These are phyloP conservation scores for Podospora appendiculata DNA, from an alignment of 495 filamentous ascomycete species.

Conservation along the genomic window DNA sequence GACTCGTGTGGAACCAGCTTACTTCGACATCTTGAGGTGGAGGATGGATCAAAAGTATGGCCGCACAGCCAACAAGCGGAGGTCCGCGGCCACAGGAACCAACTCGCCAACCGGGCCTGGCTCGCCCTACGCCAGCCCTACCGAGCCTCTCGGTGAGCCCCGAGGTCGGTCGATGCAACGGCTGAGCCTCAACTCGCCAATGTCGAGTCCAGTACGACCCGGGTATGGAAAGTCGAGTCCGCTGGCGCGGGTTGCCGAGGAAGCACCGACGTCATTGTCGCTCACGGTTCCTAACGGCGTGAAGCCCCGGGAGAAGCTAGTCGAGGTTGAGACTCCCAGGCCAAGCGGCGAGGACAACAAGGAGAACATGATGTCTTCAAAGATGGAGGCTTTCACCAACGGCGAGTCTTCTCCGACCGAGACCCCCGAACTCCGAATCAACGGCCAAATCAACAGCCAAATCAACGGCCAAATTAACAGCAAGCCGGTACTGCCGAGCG, in stretches of 20 bases:
- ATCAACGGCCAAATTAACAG: neutral
- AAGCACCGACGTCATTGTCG: conserved; percentile 19
- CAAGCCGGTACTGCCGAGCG: neutral
- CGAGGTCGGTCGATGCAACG: conserved; percentile 49
- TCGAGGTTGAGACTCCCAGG: conserved; percentile 45
- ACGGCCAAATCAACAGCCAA: conserved; percentile 8
- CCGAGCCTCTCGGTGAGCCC: conserved; percentile 35
- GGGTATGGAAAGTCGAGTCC: conserved; percentile 45
- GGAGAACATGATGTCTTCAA: conserved; percentile 14
- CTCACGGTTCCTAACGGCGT: conserved; percentile 10
- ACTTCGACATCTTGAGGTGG: conserved; percentile 92
- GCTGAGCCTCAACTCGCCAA: conserved; percentile 42
- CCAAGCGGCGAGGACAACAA: conserved; percentile 39
- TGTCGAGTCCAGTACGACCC: conserved; percentile 44
- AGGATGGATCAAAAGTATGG: conserved; percentile 92
- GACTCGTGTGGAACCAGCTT: conserved; percentile 81
- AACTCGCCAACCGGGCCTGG: conserved; percentile 34
- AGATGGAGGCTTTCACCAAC: conserved; percentile 22
- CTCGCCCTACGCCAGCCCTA: conserved; percentile 47
- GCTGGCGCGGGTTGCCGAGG: conserved; percentile 46
- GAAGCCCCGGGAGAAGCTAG: conserved; percentile 17
- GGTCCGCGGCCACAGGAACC: conserved; percentile 25
- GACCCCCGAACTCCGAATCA: conserved; percentile 6
- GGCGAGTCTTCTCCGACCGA: conserved; percentile 19
- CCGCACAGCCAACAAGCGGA: conserved; percentile 44